phyloP scores from a whole-genome alignment of 1,284 basidiomycete genomes.

The Microbotryum silenes-acaulis region DNA sequence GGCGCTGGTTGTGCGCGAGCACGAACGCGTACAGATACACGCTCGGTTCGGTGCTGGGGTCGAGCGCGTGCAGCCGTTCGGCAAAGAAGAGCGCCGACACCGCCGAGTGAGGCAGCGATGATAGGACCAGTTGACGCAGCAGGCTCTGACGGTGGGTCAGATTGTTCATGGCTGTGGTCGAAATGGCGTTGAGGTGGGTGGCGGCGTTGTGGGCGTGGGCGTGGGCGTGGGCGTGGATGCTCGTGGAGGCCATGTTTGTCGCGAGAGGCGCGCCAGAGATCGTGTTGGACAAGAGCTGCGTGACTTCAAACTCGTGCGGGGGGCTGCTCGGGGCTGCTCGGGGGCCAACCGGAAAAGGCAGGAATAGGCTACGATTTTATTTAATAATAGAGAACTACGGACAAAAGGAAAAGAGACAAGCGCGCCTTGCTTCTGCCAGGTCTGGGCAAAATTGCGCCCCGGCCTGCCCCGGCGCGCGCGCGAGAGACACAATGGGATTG shows the following conservation, averaged over 20 bases:
- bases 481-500: no score
- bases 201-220: background rate
- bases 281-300: background rate
- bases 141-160: background rate
- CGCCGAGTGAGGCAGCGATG: slow-evolving; percentile 15
- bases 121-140: slow-evolving; percentile 11
- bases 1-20: slow-evolving; percentile 11
- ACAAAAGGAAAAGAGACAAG: no score
- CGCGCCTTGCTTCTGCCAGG: no score
- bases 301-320: no score
- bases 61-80: slow-evolving; percentile 33
- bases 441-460: no score
- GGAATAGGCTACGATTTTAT: no score
- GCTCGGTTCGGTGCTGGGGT: slow-evolving; percentile 26
- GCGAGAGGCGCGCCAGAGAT: background rate
- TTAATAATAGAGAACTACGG: no score
- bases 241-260: background rate
- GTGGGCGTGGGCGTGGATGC: background rate
- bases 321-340: background rate
- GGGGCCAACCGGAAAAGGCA: background rate
- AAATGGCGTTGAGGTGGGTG: background rate
- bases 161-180: background rate
- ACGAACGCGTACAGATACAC: slow-evolving; percentile 28
- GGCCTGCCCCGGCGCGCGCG: no score
- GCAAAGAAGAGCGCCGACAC: slow-evolving; percentile 35